Conservation (phyloP, 208 protist species). For the Trypanosoma cruzi region DNA sequence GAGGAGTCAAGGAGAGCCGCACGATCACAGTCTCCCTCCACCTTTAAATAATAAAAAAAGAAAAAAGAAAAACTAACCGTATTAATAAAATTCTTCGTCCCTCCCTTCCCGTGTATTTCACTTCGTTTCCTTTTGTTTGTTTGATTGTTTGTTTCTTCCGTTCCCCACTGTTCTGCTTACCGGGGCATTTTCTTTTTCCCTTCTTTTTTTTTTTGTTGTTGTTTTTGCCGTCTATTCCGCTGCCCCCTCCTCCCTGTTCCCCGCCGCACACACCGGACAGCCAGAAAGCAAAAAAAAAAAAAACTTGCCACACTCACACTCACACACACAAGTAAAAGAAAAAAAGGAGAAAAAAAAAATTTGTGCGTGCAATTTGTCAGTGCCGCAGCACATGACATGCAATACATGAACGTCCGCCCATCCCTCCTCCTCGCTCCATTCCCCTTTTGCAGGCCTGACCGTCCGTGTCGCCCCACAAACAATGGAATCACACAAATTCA, state of each 20-base stretch:
- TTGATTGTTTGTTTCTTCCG: too few relatives aligned
- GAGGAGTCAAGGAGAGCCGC: background rate
- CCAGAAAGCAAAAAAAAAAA: too few relatives aligned
- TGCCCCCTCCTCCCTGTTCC: background rate
- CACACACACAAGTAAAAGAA: background rate
- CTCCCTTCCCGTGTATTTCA: too few relatives aligned
- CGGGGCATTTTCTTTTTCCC: too few relatives aligned
- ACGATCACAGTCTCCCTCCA: background rate
- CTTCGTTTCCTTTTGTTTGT: too few relatives aligned
- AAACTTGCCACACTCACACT: background rate
- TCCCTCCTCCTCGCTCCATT: background rate
- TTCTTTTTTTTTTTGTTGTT: too few relatives aligned
- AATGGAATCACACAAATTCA: background rate
- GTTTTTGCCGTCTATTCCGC: background rate
- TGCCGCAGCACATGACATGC: background rate
- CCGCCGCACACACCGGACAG: background rate
- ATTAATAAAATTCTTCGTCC: too few relatives aligned
- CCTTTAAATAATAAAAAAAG: background rate
- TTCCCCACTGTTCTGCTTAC: background rate
- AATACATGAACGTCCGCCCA: background rate
- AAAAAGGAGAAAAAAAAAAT: constrained; percentile 3
- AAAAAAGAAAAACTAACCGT: too few relatives aligned
- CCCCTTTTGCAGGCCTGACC: background rate
- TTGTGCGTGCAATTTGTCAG: background rate
- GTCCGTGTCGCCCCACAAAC: background rate